These are phyloP conservation scores for Russula vinacea DNA, from an alignment of 768 basidiomycete species.

Conservation along the genomic window DNA sequence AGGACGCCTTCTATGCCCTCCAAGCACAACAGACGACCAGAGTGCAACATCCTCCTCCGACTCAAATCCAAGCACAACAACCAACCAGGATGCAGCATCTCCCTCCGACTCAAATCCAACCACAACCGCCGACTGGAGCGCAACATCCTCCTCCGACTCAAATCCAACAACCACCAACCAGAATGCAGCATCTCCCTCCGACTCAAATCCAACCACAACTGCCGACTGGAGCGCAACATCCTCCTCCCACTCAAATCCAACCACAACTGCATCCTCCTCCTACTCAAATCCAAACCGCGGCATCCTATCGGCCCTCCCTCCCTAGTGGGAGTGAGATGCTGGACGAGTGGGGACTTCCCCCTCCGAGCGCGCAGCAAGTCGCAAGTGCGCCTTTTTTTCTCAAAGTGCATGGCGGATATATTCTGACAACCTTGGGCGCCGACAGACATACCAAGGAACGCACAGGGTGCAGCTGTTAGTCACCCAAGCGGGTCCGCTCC, in stretches of 20 bases:
- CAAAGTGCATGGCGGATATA: neutral
- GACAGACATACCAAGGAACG: neutral
- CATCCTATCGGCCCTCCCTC: neutral
- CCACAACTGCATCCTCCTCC: neutral
- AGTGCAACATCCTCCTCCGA: neutral
- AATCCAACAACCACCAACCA: neutral
- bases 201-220: neutral
- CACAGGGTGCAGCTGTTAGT: too few relatives aligned
- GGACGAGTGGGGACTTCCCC: neutral
- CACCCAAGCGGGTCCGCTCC: neutral
- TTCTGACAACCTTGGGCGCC: neutral
- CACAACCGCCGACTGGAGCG: neutral
- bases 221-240: neutral
- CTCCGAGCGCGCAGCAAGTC: too few relatives aligned
- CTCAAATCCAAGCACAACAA: neutral
- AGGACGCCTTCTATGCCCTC: neutral
- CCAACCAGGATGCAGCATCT: neutral
- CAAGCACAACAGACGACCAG: neutral
- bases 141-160: neutral
- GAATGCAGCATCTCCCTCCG: too few relatives aligned
- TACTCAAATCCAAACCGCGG: neutral
- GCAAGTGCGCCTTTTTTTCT: slow-evolving; percentile 4
- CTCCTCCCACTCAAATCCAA: too few relatives aligned
- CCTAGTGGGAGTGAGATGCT: neutral
- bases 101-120: neutral